Evolutionary conservation across 768 basidiomycete genomes (phyloP).

Genomic region (Plicaturopsis crispa): DNA sequence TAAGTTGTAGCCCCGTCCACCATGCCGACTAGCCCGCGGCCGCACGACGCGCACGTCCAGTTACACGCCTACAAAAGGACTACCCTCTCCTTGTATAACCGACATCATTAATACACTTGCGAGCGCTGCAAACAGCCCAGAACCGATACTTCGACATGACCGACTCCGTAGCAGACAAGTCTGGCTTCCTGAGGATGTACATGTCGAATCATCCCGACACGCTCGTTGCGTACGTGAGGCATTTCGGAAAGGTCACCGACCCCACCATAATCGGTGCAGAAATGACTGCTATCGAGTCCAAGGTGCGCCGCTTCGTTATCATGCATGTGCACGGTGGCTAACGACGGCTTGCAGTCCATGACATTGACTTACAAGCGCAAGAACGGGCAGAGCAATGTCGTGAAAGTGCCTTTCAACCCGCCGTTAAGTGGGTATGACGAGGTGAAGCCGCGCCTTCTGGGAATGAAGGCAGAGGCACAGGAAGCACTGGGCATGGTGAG

Average conservation of each 20-base stretch:
- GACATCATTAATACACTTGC: too few species aligned
- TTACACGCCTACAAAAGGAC: too few species aligned
- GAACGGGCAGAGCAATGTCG: conserved; percentile 35
- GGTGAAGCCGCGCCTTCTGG: conserved; percentile 70
- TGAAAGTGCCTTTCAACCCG: conserved; percentile 58
- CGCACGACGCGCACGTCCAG: too few species aligned
- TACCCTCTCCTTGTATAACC: too few species aligned
- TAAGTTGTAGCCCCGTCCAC: too few species aligned
- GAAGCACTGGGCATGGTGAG: conserved; percentile 75
- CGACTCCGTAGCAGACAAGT: conserved; percentile 72
- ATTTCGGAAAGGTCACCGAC: conserved; percentile 58
- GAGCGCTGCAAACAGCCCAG: too few species aligned
- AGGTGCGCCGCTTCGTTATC: too few species aligned
- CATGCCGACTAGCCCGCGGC: too few species aligned
- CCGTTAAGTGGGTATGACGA: conserved; percentile 71
- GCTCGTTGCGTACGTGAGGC: conserved; percentile 74
- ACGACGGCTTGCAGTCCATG: too few species aligned
- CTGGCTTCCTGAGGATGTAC: conserved; percentile 73
- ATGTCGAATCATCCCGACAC: conserved; percentile 84
- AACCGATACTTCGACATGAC: too few species aligned
- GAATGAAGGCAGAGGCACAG: conserved; percentile 78
- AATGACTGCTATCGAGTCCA: conserved; percentile 63
- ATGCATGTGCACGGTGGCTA: too few species aligned
- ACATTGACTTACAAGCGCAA: conserved; percentile 56
- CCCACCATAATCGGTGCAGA: conserved; percentile 47